A percentile compares a stretch with the other conserved stretches of the same genome.
These are phyloP conservation scores for Apiotrichum gracile DNA, from an alignment of 1,284 basidiomycete species.

Conservation along the genomic window DNA sequence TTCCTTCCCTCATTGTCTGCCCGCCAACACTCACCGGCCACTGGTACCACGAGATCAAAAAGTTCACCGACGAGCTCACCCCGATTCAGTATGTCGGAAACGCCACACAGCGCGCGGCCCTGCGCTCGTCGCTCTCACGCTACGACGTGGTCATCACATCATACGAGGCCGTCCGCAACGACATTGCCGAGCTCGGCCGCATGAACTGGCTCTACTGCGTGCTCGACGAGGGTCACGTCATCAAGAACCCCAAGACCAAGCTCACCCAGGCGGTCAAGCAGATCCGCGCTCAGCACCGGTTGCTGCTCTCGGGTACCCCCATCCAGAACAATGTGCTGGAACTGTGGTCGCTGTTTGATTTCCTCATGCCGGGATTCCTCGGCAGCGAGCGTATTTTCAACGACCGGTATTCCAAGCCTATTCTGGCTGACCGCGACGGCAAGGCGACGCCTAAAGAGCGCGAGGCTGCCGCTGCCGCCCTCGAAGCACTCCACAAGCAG, in stretches of 20 bases:
- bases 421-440: constrained; percentile 88
- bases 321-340: constrained; percentile 99
- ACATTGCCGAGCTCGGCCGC: constrained; percentile 69
- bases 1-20: constrained; percentile 93
- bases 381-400: constrained; percentile 94
- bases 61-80: constrained; percentile 72
- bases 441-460: constrained; percentile 80
- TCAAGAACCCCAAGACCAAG: constrained; percentile 98
- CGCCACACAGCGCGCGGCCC: constrained; percentile 70
- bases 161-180: constrained; percentile 95
- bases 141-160: constrained; percentile 93
- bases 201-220: constrained; percentile 93
- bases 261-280: constrained; percentile 93
- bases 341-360: constrained; percentile 98
- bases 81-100: constrained; percentile 88
- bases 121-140: constrained; percentile 60
- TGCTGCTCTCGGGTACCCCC: constrained; percentile 93
- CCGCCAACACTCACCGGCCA: constrained; percentile 96
- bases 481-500: constrained; percentile 97
- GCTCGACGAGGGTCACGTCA: constrained; percentile 96
- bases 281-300: constrained; percentile 81
- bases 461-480: constrained; percentile 89
- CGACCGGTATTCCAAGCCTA: constrained; percentile 93
- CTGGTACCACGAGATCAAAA: constrained; percentile 96
- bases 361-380: constrained; percentile 98